Evolutionary conservation across 495 filamentous ascomycete genomes (phyloP), one percentile per base, ranked within the genome.

Genomic region (Elasticomyces elasticus): DNA sequence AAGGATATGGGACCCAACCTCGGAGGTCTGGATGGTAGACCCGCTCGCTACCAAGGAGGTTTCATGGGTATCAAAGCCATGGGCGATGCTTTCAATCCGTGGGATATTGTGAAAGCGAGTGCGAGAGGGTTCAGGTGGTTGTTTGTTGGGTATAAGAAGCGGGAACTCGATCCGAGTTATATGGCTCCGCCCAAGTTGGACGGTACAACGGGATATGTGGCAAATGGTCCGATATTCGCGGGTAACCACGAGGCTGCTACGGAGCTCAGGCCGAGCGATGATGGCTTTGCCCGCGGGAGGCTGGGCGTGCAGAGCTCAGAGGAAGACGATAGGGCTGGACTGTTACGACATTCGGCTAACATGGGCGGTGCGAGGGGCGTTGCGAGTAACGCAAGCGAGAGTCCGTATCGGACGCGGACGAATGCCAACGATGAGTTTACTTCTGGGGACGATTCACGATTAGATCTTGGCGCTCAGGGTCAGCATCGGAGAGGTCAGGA

Each of bases 81-180:
- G 3, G 62, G 72, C 19, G 82, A 91, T 56, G 82, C 87, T 5
- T 79, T 92, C 70, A 94, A 94, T 62, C 76, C 86, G 19, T 85
- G 87, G 79, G 89, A 95, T 63, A 74, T 95, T 35, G 61, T 89
- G 51, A 91, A 88, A 68, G 85, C 84, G 10, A 75, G 84, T 31
- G 84, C 81, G 7, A 78, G 89, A 22, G 82, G 85, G 22, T 82
- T 87, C 58, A 78, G 81, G 56, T 95, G 89, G 89, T 67, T 92
- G 17, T 79, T 89, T 42, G 80, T 88, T 10, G 87, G 89, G 31
- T 73, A 77, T 35, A 82, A 80, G 63, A 71, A 63, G 43, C 71
- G 80, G 28, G 71, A 66, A 37, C 43, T 72, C 37, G 80, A 84
- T 55, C 58, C 67, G 19, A 77, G 72, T 45, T 84, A 84, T 31